Conservation (phyloP, 2,329 filamentous ascomycete species). For the Penicillium freii region DNA sequence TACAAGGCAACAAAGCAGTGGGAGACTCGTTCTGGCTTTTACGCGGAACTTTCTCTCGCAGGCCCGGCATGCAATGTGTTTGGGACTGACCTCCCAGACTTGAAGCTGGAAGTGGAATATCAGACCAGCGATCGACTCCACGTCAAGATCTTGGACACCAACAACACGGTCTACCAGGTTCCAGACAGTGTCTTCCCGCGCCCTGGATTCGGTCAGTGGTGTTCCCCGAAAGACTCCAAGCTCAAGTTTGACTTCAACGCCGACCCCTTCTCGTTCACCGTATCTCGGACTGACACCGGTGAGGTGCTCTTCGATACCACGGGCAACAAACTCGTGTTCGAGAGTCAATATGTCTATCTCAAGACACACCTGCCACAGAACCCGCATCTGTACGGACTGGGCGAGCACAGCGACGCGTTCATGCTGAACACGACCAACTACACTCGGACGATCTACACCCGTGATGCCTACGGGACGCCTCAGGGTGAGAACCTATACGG, state of each 20-base stretch:
- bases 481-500: conserved; percentile 63
- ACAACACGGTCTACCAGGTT: conserved; percentile 14
- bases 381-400: conserved; percentile 69
- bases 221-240: conserved; percentile 6
- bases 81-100: conserved; percentile 52
- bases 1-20: conserved; percentile 13
- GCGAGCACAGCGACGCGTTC: conserved; percentile 68
- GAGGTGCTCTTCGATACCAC: conserved; percentile 61
- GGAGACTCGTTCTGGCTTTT: conserved; percentile 10
- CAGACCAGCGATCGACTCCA: conserved; percentile 61
- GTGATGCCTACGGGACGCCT: conserved; percentile 60
- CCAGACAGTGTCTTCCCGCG: conserved; percentile 24
- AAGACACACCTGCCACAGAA: conserved; percentile 62
- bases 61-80: conserved; percentile 60
- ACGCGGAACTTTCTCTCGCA: conserved; percentile 64
- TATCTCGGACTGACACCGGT: conserved; percentile 33
- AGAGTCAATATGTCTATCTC: conserved; percentile 68
- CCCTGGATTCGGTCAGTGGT: conserved; percentile 11
- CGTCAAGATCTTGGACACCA: conserved; percentile 27
- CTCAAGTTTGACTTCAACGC: conserved; percentile 13
- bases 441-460: conserved; percentile 62
- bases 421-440: conserved; percentile 63
- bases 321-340: conserved; percentile 62
- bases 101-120: conserved; percentile 57
- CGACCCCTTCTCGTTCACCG: conserved; percentile 61